A percentile compares a stretch with the other conserved stretches of the same genome.
Evolutionary conservation across 1,139 yeast species (phyloP).

Genomic region (Nematodospora anomalae): DNA sequence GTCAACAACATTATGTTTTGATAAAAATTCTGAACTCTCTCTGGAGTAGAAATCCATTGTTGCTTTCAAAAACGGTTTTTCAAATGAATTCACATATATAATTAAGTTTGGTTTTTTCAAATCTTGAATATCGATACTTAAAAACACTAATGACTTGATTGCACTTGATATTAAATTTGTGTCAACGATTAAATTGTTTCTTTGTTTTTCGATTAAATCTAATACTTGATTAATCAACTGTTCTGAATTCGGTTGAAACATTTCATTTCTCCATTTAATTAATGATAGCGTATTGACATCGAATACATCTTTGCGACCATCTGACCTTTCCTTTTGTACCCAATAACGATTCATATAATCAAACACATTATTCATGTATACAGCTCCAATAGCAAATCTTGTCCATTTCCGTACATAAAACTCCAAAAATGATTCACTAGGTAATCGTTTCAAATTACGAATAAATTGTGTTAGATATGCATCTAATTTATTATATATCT

Average conservation of each 20-base stretch:
- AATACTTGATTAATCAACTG: slow-evolving; percentile 69
- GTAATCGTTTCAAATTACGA: slow-evolving; percentile 45
- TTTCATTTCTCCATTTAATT: slow-evolving; percentile 81
- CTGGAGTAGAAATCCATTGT: slow-evolving; percentile 71
- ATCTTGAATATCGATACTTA: slow-evolving; percentile 79
- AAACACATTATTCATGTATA: slow-evolving; percentile 87
- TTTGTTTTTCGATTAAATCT: slow-evolving; percentile 70
- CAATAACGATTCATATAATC: slow-evolving; percentile 96
- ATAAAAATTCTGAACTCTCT: slow-evolving; percentile 68
- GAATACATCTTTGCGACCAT: slow-evolving; percentile 87
- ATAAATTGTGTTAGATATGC: slow-evolving; percentile 66
- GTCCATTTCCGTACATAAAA: slow-evolving; percentile 90
- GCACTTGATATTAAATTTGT: slow-evolving; percentile 69
- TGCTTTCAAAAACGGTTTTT: slow-evolving; percentile 67
- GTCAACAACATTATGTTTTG: slow-evolving; percentile 80
- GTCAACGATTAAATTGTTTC: slow-evolving; percentile 77
- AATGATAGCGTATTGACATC: slow-evolving; percentile 89
- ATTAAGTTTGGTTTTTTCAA: slow-evolving; percentile 80
- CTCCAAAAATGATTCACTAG: slow-evolving; percentile 70
- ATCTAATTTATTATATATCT: slow-evolving; percentile 73
- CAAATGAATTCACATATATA: slow-evolving; percentile 80
- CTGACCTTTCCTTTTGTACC: slow-evolving; percentile 95
- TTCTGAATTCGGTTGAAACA: slow-evolving; percentile 69
- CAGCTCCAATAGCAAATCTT: slow-evolving; percentile 87
- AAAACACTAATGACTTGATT: slow-evolving; percentile 76